A percentile compares a stretch with the other conserved stretches of the same genome.
phyloP scores from a whole-genome alignment of 345 rosid genomes.

The Acer saccharum region DNA sequence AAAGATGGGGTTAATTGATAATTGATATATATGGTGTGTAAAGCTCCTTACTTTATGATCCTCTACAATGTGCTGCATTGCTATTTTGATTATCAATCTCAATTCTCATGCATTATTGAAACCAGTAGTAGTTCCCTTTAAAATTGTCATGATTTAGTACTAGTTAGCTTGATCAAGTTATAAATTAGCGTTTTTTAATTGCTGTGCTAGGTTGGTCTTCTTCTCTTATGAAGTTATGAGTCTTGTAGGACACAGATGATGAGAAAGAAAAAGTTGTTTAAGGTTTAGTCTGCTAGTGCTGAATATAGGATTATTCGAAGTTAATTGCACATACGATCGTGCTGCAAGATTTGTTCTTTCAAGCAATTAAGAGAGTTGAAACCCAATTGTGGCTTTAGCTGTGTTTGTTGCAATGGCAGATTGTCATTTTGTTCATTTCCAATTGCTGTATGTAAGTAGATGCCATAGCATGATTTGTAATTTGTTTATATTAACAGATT shows the following conservation, averaged over 20 bases:
- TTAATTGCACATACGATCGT: no score
- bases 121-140: neutral
- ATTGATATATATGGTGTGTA: neutral
- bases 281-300: no score
- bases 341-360: no score
- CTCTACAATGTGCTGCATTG: slow-evolving; percentile 10
- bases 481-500: no score
- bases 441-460: no score
- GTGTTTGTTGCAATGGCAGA: no score
- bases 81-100: slow-evolving; percentile 6
- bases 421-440: no score
- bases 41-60: slow-evolving; percentile 17
- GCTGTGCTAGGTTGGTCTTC: neutral
- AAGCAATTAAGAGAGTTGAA: no score
- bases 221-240: neutral
- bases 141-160: neutral
- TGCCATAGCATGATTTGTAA: no score
- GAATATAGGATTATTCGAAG: no score
- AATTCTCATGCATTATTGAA: neutral
- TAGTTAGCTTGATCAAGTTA: slow-evolving; percentile 7
- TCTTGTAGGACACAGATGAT: neutral
- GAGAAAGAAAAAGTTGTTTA: no score
- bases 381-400: no score
- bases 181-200: slow-evolving; percentile 5
- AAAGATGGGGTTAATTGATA: slow-evolving; percentile 13